These are phyloP conservation scores for Aspergillus egyptiacus DNA, from an alignment of 495 filamentous ascomycete genomes.

Conservation along the genomic window DNA sequence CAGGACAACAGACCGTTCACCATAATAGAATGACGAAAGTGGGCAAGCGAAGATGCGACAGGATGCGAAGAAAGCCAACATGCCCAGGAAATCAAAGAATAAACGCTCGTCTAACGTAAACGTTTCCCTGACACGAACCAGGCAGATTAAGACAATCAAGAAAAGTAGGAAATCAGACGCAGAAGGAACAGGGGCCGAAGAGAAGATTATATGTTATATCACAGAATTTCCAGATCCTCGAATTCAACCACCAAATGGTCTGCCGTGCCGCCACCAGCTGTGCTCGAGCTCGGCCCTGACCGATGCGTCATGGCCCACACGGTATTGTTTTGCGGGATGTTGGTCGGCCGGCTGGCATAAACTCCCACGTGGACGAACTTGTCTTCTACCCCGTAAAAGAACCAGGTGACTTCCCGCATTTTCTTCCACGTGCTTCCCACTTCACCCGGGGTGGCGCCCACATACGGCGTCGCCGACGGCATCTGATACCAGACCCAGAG, in stretches of 20 bases:
- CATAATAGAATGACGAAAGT: too few relatives aligned
- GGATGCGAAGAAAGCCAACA: too few relatives aligned
- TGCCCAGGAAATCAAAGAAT: too few relatives aligned
- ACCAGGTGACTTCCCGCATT: slow-evolving; percentile 53
- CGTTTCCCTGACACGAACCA: not conserved
- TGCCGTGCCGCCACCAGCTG: slow-evolving; percentile 21
- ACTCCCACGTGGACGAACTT: slow-evolving; percentile 53
- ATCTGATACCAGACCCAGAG: slow-evolving; percentile 56
- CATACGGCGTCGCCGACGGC: slow-evolving; percentile 32
- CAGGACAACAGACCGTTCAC: too few relatives aligned
- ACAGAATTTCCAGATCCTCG: slow-evolving; percentile 54
- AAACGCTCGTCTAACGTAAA: too few relatives aligned
- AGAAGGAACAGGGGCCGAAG: not conserved
- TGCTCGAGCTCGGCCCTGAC: slow-evolving; percentile 21
- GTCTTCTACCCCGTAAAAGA: slow-evolving; percentile 56
- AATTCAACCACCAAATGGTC: slow-evolving; percentile 51
- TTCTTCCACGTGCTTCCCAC: slow-evolving; percentile 50
- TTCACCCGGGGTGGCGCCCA: slow-evolving; percentile 32
- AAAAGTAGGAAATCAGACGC: not conserved
- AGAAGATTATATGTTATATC: slow-evolving; percentile 11
- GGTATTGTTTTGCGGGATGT: slow-evolving; percentile 26
- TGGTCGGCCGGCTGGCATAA: slow-evolving; percentile 50
- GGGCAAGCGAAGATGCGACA: too few relatives aligned
- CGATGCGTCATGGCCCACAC: slow-evolving; percentile 46
- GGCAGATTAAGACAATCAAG: not conserved